A percentile compares a stretch with the other conserved stretches of the same genome.
phyloP scores from a whole-genome alignment of 768 basidiomycete genomes.

The Collybia mongolica region DNA sequence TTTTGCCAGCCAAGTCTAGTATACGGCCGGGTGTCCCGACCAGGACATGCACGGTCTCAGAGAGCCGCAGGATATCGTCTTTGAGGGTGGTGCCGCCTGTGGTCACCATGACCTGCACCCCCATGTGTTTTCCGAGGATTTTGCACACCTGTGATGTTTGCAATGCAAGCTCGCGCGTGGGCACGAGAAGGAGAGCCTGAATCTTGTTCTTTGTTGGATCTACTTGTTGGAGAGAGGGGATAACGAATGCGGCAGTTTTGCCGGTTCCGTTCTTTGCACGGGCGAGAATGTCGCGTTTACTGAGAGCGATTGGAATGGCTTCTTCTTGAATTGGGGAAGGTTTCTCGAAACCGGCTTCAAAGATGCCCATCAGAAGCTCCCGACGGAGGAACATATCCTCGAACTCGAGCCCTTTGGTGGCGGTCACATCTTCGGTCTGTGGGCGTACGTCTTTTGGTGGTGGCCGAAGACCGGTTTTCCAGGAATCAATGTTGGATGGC shows the following conservation, averaged over 20 bases:
- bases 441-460: conserved; percentile 92
- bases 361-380: conserved; percentile 99
- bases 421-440: conserved; percentile 96
- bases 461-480: conserved; percentile 78
- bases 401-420: conserved; percentile 91
- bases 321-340: conserved; percentile 99
- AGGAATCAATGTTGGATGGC: conserved; percentile 42
- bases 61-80: conserved; percentile 93
- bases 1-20: conserved; percentile 90
- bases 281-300: conserved; percentile 91
- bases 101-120: conserved; percentile 97
- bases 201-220: conserved; percentile 84
- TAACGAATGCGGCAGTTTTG: conserved; percentile 98
- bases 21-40: conserved; percentile 98
- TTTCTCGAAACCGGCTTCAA: conserved; percentile 95
- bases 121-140: conserved; percentile 94
- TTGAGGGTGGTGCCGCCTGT: conserved; percentile 98
- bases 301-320: conserved; percentile 93
- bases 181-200: conserved; percentile 94
- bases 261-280: conserved; percentile 97
- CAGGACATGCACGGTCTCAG: conserved; percentile 90
- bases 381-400: conserved; percentile 92
- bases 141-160: conserved; percentile 99
- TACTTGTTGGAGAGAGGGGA: conserved; percentile 92
- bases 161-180: conserved; percentile 96